Percentiles rank a stretch among this genome's conserved stretches.
Evolutionary conservation across 495 filamentous ascomycete genomes (phyloP).

Genomic region (Lasiosphaeris hirsuta): DNA sequence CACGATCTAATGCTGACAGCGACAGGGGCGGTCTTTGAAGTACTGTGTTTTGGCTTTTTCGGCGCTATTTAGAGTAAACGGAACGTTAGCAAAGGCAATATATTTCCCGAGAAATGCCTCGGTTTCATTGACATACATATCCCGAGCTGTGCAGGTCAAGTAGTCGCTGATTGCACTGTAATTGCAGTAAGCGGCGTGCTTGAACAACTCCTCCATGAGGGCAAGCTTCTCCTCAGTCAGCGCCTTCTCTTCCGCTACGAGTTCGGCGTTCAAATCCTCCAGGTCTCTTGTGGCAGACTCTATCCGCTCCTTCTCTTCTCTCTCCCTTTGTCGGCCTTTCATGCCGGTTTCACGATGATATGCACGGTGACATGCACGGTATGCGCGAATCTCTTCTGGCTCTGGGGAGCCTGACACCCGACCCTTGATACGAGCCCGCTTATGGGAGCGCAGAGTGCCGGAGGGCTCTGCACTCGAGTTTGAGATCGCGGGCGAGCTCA

Average conservation of each 20-base stretch:
- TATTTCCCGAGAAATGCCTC: too few relatives aligned
- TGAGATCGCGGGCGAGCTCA: too few relatives aligned
- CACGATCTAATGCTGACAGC: too few relatives aligned
- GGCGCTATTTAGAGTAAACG: too few relatives aligned
- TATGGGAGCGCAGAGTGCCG: too few relatives aligned
- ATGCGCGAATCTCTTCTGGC: background rate
- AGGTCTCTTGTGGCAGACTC: background rate
- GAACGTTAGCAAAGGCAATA: too few relatives aligned
- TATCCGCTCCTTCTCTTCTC: background rate
- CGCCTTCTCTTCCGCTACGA: background rate
- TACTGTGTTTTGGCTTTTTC: too few relatives aligned
- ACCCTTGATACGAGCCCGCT: too few relatives aligned
- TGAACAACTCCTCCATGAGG: background rate
- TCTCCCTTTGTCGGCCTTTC: background rate
- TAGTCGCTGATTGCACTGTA: background rate
- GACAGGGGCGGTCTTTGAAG: too few relatives aligned
- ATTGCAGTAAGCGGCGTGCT: background rate
- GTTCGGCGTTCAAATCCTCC: background rate
- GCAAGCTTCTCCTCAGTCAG: background rate
- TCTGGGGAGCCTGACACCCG: background rate
- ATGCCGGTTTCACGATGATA: background rate
- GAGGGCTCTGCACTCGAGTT: too few relatives aligned
- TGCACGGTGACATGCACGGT: background rate
- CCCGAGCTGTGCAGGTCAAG: background rate
- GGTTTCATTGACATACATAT: background rate